Evolutionary conservation across 495 filamentous ascomycete species (phyloP).

Genomic region (Bathelium albidoporum): DNA sequence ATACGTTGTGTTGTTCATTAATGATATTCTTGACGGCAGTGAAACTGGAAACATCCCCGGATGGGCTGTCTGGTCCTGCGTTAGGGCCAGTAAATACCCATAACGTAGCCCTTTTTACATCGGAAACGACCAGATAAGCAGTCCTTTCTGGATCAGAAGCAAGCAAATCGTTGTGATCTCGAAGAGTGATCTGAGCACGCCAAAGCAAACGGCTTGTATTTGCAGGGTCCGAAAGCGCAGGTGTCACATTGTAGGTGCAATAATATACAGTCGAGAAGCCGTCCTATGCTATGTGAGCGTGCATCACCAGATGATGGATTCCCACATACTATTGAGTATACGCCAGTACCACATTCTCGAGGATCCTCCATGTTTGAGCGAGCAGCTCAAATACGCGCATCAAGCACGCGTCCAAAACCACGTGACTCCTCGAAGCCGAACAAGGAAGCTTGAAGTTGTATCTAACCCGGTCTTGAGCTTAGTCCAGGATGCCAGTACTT

Average conservation of each 20-base stretch:
- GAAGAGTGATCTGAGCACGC: neutral
- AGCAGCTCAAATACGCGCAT: neutral
- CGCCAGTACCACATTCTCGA: neutral
- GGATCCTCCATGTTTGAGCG: neutral
- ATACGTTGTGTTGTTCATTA: neutral
- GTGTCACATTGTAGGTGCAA: neutral
- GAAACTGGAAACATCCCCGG: neutral
- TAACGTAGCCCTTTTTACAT: neutral
- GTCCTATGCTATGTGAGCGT: neutral
- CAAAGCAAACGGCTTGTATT: neutral
- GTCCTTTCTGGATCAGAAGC: slow-evolving; percentile 3
- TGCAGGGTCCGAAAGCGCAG: neutral
- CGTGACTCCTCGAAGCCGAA: neutral
- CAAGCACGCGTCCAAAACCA: neutral
- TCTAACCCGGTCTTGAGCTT: neutral
- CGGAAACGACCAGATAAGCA: slow-evolving; percentile 3
- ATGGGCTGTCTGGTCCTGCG: neutral
- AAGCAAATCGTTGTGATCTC: neutral
- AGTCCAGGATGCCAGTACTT: neutral
- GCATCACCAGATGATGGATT: neutral
- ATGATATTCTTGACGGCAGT: neutral
- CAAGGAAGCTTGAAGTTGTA: neutral
- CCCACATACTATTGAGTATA: neutral
- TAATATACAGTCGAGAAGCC: neutral
- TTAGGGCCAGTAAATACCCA: neutral